A percentile compares a stretch with the other conserved stretches of the same genome.
phyloP scores from a whole-genome alignment of 768 basidiomycete species.

The Rhizopogon vinicolor region DNA sequence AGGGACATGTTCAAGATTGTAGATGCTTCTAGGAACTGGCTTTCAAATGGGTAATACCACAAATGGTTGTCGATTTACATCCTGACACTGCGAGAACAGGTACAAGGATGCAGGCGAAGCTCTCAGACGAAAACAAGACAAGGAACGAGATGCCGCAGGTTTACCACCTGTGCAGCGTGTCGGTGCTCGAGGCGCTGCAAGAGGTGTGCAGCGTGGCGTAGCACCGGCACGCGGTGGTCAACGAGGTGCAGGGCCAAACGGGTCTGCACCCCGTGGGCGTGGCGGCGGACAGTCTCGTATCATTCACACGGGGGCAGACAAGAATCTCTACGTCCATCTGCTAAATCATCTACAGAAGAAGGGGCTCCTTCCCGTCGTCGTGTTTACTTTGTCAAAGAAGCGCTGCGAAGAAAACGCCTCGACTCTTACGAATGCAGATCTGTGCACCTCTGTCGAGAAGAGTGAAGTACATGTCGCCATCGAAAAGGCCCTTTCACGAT shows the following conservation, averaged over 20 bases:
- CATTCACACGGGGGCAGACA: conserved; percentile 72
- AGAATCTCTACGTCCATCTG: conserved; percentile 91
- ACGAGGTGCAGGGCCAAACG: conserved; percentile 41
- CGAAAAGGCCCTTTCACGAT: conserved; percentile 83
- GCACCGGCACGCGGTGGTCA: conserved; percentile 49
- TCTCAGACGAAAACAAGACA: conserved; percentile 91
- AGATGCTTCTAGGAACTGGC: conserved; percentile 60
- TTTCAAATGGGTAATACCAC: conserved; percentile 73
- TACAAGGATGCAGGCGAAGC: conserved; percentile 91
- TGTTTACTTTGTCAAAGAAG: conserved; percentile 97
- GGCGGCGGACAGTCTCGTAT: conserved; percentile 48
- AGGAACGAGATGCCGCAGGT: conserved; percentile 94
- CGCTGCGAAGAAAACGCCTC: conserved; percentile 94
- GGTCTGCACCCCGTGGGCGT: conserved; percentile 31
- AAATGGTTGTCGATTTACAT: neutral
- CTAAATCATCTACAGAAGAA: conserved; percentile 84
- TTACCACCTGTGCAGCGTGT: conserved; percentile 79
- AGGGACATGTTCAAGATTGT: conserved; percentile 92
- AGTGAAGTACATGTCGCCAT: conserved; percentile 95
- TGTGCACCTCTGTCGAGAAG: conserved; percentile 88
- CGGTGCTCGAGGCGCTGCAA: conserved; percentile 72
- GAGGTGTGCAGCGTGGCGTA: conserved; percentile 41
- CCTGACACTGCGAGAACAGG: conserved; percentile 34
- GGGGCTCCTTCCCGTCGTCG: conserved; percentile 84
- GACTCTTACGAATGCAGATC: conserved; percentile 82